Evolutionary conservation across 2,329 filamentous ascomycete genomes (phyloP).

Genomic region (Leptographium galeiforme): DNA sequence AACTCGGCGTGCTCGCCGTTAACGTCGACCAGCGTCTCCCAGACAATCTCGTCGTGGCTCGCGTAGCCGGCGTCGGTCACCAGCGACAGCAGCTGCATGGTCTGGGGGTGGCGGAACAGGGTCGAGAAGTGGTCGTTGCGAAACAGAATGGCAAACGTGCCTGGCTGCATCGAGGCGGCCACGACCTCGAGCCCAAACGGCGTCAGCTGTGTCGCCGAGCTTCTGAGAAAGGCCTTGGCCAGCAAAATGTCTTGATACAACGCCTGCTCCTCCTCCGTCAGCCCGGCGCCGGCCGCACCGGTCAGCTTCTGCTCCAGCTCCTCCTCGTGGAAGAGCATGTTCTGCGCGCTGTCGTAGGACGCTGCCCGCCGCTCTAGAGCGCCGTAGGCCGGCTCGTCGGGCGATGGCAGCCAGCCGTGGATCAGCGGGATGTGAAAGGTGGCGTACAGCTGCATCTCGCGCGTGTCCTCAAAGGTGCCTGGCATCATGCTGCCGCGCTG

Average conservation of each 20-base stretch:
- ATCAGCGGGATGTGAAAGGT: slow-evolving; percentile 81
- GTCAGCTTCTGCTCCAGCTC: slow-evolving; percentile 72
- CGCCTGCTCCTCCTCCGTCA: slow-evolving; percentile 62
- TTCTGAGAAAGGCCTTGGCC: slow-evolving; percentile 71
- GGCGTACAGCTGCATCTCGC: slow-evolving; percentile 81
- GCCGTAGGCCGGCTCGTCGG: slow-evolving; percentile 48
- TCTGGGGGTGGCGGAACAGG: slow-evolving; percentile 74
- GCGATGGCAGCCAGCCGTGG: slow-evolving; percentile 81
- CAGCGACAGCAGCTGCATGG: slow-evolving; percentile 61
- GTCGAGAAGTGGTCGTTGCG: slow-evolving; percentile 96
- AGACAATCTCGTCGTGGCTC: slow-evolving; percentile 79
- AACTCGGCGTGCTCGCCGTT: slow-evolving; percentile 73
- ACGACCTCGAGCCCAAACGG: slow-evolving; percentile 67
- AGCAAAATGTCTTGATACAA: slow-evolving; percentile 70
- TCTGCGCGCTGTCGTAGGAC: slow-evolving; percentile 86
- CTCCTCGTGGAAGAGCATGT: slow-evolving; percentile 76
- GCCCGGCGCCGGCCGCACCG: slow-evolving; percentile 29
- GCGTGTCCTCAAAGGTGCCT: slow-evolving; percentile 75
- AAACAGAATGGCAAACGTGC: slow-evolving; percentile 81
- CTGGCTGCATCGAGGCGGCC: slow-evolving; percentile 54
- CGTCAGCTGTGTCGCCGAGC: slow-evolving; percentile 78
- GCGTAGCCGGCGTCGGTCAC: slow-evolving; percentile 91
- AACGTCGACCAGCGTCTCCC: slow-evolving; percentile 86
- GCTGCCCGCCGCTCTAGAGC: slow-evolving; percentile 63
- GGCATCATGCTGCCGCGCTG: slow-evolving; percentile 36